These are phyloP conservation scores for Zelonia costaricensis DNA, from an alignment of 208 protist genomes.

Conservation along the genomic window DNA sequence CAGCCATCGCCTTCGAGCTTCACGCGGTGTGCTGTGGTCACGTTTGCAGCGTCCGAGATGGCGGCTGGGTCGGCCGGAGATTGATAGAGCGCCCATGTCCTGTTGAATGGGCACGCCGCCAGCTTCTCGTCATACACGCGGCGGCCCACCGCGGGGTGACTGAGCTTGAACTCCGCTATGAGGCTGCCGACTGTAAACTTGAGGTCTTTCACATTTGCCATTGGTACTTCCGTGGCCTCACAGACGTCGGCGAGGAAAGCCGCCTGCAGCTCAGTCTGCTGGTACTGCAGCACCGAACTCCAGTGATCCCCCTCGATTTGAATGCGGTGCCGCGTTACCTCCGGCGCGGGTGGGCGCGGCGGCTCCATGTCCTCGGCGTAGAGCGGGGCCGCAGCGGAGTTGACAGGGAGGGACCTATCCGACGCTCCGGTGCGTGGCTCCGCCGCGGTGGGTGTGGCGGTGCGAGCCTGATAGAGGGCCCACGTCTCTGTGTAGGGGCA, in stretches of 20 bases:
- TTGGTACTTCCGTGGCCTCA: slow-evolving; percentile 5
- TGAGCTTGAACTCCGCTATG: slow-evolving; percentile 33
- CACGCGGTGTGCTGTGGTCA: slow-evolving; percentile 36
- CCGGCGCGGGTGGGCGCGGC: not conserved
- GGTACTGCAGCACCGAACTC: slow-evolving; percentile 25
- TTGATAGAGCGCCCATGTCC: slow-evolving; percentile 19
- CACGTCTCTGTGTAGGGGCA: slow-evolving; percentile 28
- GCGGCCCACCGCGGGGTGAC: slow-evolving; percentile 2
- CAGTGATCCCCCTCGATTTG: slow-evolving; percentile 47
- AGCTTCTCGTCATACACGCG: slow-evolving; percentile 9
- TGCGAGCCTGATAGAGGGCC: slow-evolving; percentile 26
- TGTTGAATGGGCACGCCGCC: not conserved
- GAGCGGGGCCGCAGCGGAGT: not conserved
- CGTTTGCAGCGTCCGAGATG: not conserved
- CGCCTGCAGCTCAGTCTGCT: slow-evolving; percentile 20
- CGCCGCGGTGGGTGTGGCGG: no score
- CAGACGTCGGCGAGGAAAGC: slow-evolving; percentile 40
- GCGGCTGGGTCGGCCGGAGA: not conserved
- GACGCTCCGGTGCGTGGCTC: no score
- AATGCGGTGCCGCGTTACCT: slow-evolving; percentile 39
- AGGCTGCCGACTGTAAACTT: slow-evolving; percentile 31
- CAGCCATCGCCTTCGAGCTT: slow-evolving; percentile 36
- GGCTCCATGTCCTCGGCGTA: not conserved
- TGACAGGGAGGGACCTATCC: no score
- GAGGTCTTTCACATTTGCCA: slow-evolving; percentile 11